These are phyloP conservation scores for Fusarium euwallaceae DNA, from an alignment of 2,329 filamentous ascomycete species.

Conservation along the genomic window DNA sequence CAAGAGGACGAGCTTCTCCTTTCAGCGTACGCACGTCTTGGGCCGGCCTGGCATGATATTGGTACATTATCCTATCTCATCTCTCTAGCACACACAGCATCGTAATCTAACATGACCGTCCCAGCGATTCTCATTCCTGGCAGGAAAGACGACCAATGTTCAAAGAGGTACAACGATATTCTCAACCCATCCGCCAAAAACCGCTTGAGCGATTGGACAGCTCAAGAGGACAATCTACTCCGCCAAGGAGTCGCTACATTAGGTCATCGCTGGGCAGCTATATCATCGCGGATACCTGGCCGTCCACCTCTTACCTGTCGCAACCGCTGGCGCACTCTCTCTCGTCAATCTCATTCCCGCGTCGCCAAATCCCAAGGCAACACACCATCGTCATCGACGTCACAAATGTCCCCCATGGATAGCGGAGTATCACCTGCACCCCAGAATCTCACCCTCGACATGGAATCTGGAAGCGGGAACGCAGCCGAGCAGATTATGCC, in stretches of 20 bases:
- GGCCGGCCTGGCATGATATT: conserved; percentile 47
- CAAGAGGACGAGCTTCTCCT: conserved; percentile 48
- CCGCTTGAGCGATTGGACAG: conserved; percentile 45
- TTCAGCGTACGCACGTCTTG: conserved; percentile 45
- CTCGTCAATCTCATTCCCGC: conserved; percentile 25
- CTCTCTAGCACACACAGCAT: not conserved
- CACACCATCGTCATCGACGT: conserved; percentile 34
- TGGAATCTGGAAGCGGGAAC: conserved; percentile 4
- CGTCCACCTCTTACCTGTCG: conserved; percentile 48
- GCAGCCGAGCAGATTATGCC: conserved; percentile 17
- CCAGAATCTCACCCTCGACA: conserved; percentile 6
- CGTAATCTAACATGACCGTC: not conserved
- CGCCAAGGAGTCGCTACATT: conserved; percentile 42
- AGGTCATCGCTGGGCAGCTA: conserved; percentile 47
- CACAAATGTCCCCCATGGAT: conserved; percentile 36
- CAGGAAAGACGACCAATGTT: conserved; percentile 49
- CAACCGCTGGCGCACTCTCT: conserved; percentile 46
- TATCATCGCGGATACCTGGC: conserved; percentile 43
- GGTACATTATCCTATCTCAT: conserved; percentile 4
- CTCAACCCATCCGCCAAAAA: conserved; percentile 46
- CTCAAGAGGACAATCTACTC: conserved; percentile 42
- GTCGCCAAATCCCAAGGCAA: conserved; percentile 34
- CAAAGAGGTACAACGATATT: conserved; percentile 49
- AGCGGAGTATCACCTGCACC: conserved; percentile 36
- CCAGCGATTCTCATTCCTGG: conserved; percentile 46